These are phyloP conservation scores for Cyberlindnera sargentensis DNA, from an alignment of 805 yeast genomes.

Conservation along the genomic window DNA sequence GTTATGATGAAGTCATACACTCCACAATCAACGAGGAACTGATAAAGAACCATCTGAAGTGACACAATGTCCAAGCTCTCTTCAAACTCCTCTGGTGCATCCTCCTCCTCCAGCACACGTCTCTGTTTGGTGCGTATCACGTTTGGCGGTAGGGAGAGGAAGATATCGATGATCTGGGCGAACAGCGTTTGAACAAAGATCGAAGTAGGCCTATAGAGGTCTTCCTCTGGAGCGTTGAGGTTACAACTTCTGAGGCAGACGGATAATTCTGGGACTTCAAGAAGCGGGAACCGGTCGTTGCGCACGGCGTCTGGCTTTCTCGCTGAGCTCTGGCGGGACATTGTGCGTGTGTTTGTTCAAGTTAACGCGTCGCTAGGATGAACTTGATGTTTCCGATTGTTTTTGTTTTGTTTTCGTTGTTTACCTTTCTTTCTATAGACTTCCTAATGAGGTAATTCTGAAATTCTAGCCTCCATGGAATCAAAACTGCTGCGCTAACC, in stretches of 20 bases:
- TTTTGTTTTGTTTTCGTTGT: conserved; percentile 1
- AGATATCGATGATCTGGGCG: conserved; percentile 55
- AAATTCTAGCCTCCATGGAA: too few species aligned
- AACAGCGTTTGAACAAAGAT: conserved; percentile 47
- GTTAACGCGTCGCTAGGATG: background rate
- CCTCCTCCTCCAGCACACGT: conserved; percentile 6
- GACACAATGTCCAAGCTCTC: conserved; percentile 45
- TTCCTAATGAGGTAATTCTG: too few species aligned
- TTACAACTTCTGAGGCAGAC: conserved; percentile 55
- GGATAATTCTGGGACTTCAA: conserved; percentile 54
- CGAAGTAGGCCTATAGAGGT: conserved; percentile 49
- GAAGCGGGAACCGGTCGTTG: conserved; percentile 51
- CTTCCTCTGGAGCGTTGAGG: conserved; percentile 53
- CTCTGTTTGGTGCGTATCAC: conserved; percentile 15
- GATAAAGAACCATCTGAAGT: conserved; percentile 51
- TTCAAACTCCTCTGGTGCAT: conserved; percentile 23
- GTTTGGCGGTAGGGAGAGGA: conserved; percentile 44
- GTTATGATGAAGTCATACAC: conserved; percentile 66
- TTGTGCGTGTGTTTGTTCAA: background rate
- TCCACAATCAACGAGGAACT: conserved; percentile 66
- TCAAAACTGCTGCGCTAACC: too few species aligned
- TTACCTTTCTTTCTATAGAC: too few species aligned
- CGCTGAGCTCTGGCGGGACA: conserved; percentile 16
- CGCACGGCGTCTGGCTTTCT: conserved; percentile 18
- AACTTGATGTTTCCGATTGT: background rate